Percentiles rank a stretch among this genome's conserved stretches.
These are phyloP conservation scores for Beauveria scarabaeidicola DNA, from an alignment of 2,329 filamentous ascomycete genomes.

Conservation along the genomic window DNA sequence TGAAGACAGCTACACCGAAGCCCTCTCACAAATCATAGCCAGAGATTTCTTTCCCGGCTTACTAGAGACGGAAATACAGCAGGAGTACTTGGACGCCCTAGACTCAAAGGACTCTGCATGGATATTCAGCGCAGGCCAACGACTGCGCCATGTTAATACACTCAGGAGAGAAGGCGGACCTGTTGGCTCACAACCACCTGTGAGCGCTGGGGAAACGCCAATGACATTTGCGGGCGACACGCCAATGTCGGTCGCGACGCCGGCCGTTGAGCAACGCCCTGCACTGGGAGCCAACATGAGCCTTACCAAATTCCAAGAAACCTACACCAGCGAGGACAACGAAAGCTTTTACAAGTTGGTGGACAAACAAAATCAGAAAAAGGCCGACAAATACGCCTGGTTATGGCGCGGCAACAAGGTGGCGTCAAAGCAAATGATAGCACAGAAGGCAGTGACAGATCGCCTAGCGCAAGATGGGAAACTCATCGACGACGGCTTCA, in stretches of 20 bases:
- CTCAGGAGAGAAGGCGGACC: conserved; percentile 46
- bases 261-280: conserved; percentile 30
- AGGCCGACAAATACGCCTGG: conserved; percentile 79
- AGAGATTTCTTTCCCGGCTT: conserved; percentile 95
- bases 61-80: conserved; percentile 74
- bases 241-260: conserved; percentile 49
- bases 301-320: conserved; percentile 76
- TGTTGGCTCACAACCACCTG: conserved; percentile 17
- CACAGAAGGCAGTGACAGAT: conserved; percentile 53
- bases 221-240: conserved; percentile 64
- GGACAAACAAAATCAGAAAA: conserved; percentile 82
- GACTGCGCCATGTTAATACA: conserved; percentile 72
- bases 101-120: conserved; percentile 78
- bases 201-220: conserved; percentile 46
- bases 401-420: conserved; percentile 84
- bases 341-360: conserved; percentile 91
- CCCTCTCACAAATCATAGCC: conserved; percentile 87
- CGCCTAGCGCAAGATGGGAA: conserved; percentile 38
- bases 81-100: conserved; percentile 85
- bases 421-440: conserved; percentile 67
- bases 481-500: conserved; percentile 46
- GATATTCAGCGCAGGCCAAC: conserved; percentile 73
- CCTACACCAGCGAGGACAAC: conserved; percentile 96
- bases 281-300: conserved; percentile 69
- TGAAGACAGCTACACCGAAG: conserved; percentile 87